Conservation (phyloP, 2,329 filamentous ascomycete species). For the Cucurbitaria berberidis region DNA sequence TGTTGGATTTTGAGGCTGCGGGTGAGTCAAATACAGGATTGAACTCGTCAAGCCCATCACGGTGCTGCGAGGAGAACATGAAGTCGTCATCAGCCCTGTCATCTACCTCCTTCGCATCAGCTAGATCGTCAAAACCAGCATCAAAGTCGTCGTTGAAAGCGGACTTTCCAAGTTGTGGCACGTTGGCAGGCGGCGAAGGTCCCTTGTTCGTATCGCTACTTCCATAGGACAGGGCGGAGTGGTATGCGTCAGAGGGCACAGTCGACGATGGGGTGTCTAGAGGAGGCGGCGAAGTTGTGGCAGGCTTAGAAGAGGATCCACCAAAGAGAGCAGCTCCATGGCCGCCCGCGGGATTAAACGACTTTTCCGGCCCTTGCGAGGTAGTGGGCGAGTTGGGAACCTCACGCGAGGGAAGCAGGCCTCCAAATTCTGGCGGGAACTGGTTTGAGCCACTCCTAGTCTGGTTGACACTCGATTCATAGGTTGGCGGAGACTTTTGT, state of each 20-base stretch:
- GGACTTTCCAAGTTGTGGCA: slow-evolving; percentile 52
- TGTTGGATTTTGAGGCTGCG: slow-evolving; percentile 56
- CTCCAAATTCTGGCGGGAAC: slow-evolving; percentile 62
- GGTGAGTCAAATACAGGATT: slow-evolving; percentile 80
- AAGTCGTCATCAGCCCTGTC: slow-evolving; percentile 78
- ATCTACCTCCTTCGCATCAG: slow-evolving; percentile 77
- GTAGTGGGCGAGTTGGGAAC: slow-evolving; percentile 55
- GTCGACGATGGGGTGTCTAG: slow-evolving; percentile 50
- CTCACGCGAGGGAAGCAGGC: slow-evolving; percentile 62
- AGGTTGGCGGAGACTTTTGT: slow-evolving; percentile 65
- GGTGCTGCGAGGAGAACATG: slow-evolving; percentile 67
- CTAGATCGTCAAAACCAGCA: slow-evolving; percentile 80
- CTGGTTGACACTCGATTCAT: slow-evolving; percentile 55
- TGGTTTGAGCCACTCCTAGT: slow-evolving; percentile 50
- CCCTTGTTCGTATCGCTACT: slow-evolving; percentile 43
- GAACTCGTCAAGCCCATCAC: slow-evolving; percentile 76
- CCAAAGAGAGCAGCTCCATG: slow-evolving; percentile 52
- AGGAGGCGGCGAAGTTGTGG: slow-evolving; percentile 48
- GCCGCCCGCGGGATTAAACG: slow-evolving; percentile 45
- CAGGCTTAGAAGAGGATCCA: slow-evolving; percentile 42
- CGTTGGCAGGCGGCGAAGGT: slow-evolving; percentile 36
- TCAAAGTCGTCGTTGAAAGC: slow-evolving; percentile 77
- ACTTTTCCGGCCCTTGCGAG: slow-evolving; percentile 47
- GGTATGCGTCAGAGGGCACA: slow-evolving; percentile 51
- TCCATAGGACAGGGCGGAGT: slow-evolving; percentile 49